A percentile compares a stretch with the other conserved stretches of the same genome.
Conservation (phyloP, 305 asterid species). For the Plantago coronopus region DNA sequence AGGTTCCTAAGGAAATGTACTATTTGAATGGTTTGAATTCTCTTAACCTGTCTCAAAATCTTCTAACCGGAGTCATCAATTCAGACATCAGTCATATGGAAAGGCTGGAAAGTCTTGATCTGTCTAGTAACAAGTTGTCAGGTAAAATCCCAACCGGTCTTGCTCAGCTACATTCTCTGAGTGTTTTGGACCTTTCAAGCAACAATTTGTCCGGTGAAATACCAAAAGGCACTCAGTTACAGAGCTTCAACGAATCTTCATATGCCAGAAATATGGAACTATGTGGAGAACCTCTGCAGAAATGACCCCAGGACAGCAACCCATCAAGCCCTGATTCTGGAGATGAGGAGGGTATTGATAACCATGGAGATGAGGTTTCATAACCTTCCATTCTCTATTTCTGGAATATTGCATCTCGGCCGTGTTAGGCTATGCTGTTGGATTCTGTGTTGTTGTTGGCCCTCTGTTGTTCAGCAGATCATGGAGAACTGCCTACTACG, state of each 20-base stretch:
- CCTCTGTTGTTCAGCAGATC: conserved; percentile 1
- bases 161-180: background rate
- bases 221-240: conserved; percentile 7
- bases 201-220: background rate
- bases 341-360: background rate
- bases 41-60: background rate
- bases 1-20: background rate
- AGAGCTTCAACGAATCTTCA: conserved; percentile 3
- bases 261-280: background rate
- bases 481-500: conserved; percentile 1
- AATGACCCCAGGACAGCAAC: no score
- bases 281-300: conserved; percentile 3
- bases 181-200: background rate
- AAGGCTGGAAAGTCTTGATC: background rate
- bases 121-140: background rate
- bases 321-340: no score
- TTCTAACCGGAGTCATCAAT: background rate
- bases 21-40: background rate
- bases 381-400: background rate
- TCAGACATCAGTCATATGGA: background rate
- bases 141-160: background rate
- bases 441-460: background rate
- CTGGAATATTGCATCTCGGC: background rate
- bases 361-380: no score
- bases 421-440: background rate